Evolutionary conservation across 345 rosid genomes (phyloP).

Genomic region (Populus alba): DNA sequence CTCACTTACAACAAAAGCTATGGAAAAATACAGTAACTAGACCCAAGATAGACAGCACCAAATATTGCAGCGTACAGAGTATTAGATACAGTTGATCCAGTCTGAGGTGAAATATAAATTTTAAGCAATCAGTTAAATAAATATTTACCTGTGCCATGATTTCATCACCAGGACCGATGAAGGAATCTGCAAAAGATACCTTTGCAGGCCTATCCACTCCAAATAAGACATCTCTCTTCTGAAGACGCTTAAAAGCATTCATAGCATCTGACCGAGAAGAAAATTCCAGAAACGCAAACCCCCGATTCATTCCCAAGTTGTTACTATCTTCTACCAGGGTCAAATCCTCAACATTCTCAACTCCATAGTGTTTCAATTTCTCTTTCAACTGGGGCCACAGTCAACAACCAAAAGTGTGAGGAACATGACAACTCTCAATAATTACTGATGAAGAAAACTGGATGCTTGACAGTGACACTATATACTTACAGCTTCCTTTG

Average conservation of each 20-base stretch:
- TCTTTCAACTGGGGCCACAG: slow-evolving; percentile 74
- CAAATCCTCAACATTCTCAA: slow-evolving; percentile 80
- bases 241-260: slow-evolving; percentile 94
- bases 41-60: slow-evolving; percentile 1
- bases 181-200: slow-evolving; percentile 96
- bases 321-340: slow-evolving; percentile 90
- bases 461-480: slow-evolving; percentile 16
- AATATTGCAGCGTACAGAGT: background rate
- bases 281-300: slow-evolving; percentile 97
- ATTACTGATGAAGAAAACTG: slow-evolving; percentile 13
- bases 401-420: slow-evolving; percentile 29
- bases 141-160: slow-evolving; percentile 91
- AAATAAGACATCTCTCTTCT: slow-evolving; percentile 80
- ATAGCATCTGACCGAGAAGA: slow-evolving; percentile 87
- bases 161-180: slow-evolving; percentile 90
- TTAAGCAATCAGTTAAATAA: slow-evolving; percentile 25
- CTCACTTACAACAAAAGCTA: background rate
- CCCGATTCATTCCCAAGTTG: slow-evolving; percentile 84
- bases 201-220: slow-evolving; percentile 97
- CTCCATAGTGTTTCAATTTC: slow-evolving; percentile 94
- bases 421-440: slow-evolving; percentile 5
- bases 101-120: slow-evolving; percentile 12
- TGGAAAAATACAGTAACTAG: background rate
- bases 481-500: slow-evolving; percentile 87
- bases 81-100: background rate